Evolutionary conservation across 108 stramenopile species (phyloP), one percentile per base, ranked within the genome.

Genomic region (Licmophora abbreviata): DNA sequence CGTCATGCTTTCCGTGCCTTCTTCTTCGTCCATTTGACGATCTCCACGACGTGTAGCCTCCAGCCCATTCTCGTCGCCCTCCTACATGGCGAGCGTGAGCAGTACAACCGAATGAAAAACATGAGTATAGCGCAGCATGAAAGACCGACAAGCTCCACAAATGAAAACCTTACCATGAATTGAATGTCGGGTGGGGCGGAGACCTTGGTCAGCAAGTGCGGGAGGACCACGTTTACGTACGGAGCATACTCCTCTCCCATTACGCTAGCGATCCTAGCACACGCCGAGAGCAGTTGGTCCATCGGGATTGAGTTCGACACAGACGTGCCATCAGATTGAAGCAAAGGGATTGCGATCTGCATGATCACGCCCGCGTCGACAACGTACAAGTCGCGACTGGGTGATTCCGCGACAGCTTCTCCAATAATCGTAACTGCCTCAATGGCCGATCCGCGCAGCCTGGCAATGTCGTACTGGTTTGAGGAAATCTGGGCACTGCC

Each of bases 181-280:
- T 67, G 68, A 3, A 87, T 61, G 38, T 84, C 83, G 17, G 73
- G 51, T 14, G 71, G 55, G 52, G 69, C 72, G 29, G 49, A 59
- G 4, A 68, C 81, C 26, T 61, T 46, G n/a, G 59, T 51, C n/a
- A 86, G 54, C 18, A 92, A 55, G 32, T 68, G 69, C 9, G 85
- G 83, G n/a, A 92, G 40, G 25, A 92, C 64, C 1, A 68, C 52
- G 10, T 74, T 64, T 32, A 73, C 47, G 51, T 73, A 81, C 6
- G 69, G 78, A 24, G 65, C 65, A 42, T 79, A 92, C 20, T 76
- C 58, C 17, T 66, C 67, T 34, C 64, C 74, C 66, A 84, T 64
- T 8, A 86, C 84, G 5, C 73, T 68, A n/a, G 84, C 80, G 54
- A 92, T 80, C 9, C 89, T 64, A 12, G 89, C 89, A 51, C 77